Base-by-base conservation (phyloP, 2,329 filamentous ascomycete species). In the Fusarium buharicum region DNA sequence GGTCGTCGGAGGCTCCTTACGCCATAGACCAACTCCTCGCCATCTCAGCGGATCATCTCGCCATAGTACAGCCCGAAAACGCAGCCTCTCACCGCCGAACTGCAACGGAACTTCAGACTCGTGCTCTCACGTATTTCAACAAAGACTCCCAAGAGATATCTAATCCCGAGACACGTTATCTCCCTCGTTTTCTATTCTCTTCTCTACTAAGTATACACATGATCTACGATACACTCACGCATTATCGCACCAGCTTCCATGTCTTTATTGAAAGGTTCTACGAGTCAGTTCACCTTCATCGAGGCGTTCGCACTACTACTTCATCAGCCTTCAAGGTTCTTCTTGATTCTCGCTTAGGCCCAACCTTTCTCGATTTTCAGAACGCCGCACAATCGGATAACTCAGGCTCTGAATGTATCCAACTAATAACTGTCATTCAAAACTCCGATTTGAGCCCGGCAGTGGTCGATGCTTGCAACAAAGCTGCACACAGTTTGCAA, bases 11-110 rank as follows among this genome's bases (percentile, higher is more conserved):
- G 27, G 71, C 72, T 3, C 81, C 79, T 1, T 83, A 79, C 50
- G 74, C 82, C 4, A 76, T 83, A 59, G 79, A 83, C 52, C 74
- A 81, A 61, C 41, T 82, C 6, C 74, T 84, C 11, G 81, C 80
- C 34, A 61, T 81, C 41, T 74, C 79, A 12, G 79, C 81, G 5
- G 71, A 80, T 4, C 79, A 84, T 52, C 61, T 74, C 3, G 68
- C 69, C 6, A 46, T 67, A 13, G 36, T 66, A 17, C 60, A 59
- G 1, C 66, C 66, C 14, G 61, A 69, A 9, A 67, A 61, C 20
- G 50, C 54, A 38, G 28, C 34, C 13, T 17, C 52, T 17, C 53
- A 69, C 39, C 73, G 73, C 14, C 72, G 74, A 45, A 74, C 76
- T 33, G 78, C 80, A 9, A 79, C 78, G 0, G 75, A 79, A 45